Base-by-base conservation (phyloP, 148 eudicot species). In the Chenopodium berlandieri region DNA sequence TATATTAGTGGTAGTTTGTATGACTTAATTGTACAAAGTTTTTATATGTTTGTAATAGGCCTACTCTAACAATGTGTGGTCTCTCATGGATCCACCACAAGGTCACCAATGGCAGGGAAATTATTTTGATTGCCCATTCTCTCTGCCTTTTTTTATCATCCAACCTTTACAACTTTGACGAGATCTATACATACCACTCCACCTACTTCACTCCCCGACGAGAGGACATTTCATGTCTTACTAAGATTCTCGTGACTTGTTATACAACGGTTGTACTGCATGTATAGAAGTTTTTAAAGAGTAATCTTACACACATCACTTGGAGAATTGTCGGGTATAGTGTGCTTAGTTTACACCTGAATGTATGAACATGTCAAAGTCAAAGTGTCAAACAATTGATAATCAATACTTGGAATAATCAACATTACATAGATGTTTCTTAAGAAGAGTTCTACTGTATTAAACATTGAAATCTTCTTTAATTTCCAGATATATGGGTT, bases 11-110 rank as follows among this genome's bases (percentile, higher is more conserved):
- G 31, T 74, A 20, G 48, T 52, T 74, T 48, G 37, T 27, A 48
- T 10, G 54, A 20, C 30, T n/a, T 25, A 20, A 40, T 40, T 40
- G 75, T 47, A n/a, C 19, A 23, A 73, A 40, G 6, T 40, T 40
- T 40, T 40, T 40, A 40, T 40, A 56, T 56, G 22, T 56, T 8
- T 25, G 31, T 48, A 74, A 40, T 25, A 13, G 66, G 40, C 62
- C 9, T 34, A 46, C 68, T 40, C 27, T 44, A 62, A 60, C 76
- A 80, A 6, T 73, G 82, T 72, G 82, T 72, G 82, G 77, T 50
- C 58, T 80, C 16, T 37, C 54, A 25, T 52, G 64, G 47, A 68
- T 67, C 40, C 73, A 68, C 81, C 65, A 47, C 73, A 27, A 47
- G 54, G 47, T 46, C 9, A 40, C 31, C 74, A 48, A 9, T 56